Percentiles rank a stretch among this genome's conserved stretches.
Conservation (phyloP, 768 basidiomycete species). For the Crucibulum laeve region DNA sequence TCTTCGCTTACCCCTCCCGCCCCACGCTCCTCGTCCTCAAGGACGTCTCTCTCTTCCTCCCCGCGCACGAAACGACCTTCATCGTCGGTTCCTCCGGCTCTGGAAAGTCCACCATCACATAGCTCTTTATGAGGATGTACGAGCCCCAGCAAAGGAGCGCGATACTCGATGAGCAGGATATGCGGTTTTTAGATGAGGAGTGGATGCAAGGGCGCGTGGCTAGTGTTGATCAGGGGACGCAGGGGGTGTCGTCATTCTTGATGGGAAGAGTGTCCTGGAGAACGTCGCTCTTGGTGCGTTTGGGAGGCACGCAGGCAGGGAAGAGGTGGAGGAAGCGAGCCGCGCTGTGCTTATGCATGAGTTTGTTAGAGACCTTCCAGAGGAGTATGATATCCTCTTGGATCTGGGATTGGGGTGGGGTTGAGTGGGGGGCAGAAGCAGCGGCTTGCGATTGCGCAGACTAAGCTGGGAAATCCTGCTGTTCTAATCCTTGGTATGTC, state of each 20-base stretch:
- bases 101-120: constrained; percentile 88
- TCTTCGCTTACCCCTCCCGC: constrained; percentile 82
- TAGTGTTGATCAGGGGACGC: constrained; percentile 71
- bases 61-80: constrained; percentile 79
- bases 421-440: constrained; percentile 93
- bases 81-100: constrained; percentile 90
- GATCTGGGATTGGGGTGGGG: constrained; percentile 48
- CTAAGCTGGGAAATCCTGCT: constrained; percentile 77
- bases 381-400: constrained; percentile 86
- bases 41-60: constrained; percentile 63
- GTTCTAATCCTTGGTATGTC: constrained; percentile 86
- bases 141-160: constrained; percentile 59
- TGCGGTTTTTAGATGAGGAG: constrained; percentile 65
- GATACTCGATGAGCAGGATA: constrained; percentile 76
- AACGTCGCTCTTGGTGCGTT: constrained; percentile 72
- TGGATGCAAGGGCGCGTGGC: constrained; percentile 73
- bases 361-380: constrained; percentile 78
- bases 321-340: constrained; percentile 80
- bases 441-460: constrained; percentile 84
- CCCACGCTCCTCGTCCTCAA: constrained; percentile 64
- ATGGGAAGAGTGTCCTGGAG: constrained; percentile 76
- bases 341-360: constrained; percentile 81
- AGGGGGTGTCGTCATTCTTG: constrained; percentile 54
- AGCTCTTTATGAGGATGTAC: constrained; percentile 81
- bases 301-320: constrained; percentile 42